Conservation (phyloP, 352 stramenopile genomes). For the Elongisporangium prolatum region DNA sequence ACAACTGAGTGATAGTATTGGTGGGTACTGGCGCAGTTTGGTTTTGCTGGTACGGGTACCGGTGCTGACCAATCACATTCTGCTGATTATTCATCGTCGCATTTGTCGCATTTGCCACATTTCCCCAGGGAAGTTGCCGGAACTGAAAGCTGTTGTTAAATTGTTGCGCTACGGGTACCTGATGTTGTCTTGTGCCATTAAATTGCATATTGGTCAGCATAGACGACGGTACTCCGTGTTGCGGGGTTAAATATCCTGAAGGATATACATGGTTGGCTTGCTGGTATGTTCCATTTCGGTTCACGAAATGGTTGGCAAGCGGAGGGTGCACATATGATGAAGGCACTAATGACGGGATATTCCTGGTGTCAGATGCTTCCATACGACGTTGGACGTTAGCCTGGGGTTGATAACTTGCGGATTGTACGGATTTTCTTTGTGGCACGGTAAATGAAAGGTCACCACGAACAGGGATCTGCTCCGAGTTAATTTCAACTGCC, state of each 20-base stretch:
- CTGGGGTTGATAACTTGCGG: background rate
- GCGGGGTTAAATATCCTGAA: background rate
- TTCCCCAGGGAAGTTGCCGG: background rate
- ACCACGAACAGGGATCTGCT: background rate
- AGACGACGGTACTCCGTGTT: background rate
- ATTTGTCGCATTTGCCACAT: background rate
- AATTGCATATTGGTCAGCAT: background rate
- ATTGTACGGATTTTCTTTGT: background rate
- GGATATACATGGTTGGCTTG: background rate
- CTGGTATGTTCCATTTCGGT: background rate
- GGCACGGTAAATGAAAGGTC: background rate
- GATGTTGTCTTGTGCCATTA: background rate
- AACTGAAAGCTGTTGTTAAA: background rate
- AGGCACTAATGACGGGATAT: background rate
- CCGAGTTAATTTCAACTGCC: background rate
- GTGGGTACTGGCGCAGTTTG: background rate
- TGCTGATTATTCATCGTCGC: background rate
- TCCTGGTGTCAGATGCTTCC: background rate
- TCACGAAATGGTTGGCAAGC: background rate
- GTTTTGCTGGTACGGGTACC: background rate
- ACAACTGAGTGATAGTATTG: background rate
- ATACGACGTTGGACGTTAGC: background rate
- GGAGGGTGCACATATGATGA: background rate
- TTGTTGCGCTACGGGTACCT: background rate
- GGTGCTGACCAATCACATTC: background rate